These are phyloP conservation scores for Peronospora tabacina DNA, from an alignment of 352 stramenopile species.

Conservation along the genomic window DNA sequence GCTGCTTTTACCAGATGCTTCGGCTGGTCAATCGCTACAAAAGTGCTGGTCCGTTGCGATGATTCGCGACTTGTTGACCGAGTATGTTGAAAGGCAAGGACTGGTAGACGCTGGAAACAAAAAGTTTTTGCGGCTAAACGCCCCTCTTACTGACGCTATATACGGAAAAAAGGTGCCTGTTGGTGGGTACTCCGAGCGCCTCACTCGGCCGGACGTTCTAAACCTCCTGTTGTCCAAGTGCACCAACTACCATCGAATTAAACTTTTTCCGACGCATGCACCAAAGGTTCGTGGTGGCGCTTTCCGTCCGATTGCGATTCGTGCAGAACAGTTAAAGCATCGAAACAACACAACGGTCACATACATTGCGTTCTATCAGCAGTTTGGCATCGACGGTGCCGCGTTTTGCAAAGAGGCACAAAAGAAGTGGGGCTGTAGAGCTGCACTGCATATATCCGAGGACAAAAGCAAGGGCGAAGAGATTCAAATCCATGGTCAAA, in stretches of 20 bases:
- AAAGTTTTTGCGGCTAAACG: conserved; percentile 63
- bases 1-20: conserved; percentile 29
- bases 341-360: conserved; percentile 66
- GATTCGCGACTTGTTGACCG: conserved; percentile 48
- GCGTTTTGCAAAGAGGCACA: conserved; percentile 71
- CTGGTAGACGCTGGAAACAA: conserved; percentile 57
- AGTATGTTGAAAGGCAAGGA: conserved; percentile 49
- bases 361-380: conserved; percentile 61
- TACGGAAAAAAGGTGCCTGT: conserved; percentile 59
- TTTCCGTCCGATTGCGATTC: conserved; percentile 55
- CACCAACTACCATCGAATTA: conserved; percentile 58
- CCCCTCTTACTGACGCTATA: conserved; percentile 55
- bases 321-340: conserved; percentile 60
- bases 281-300: conserved; percentile 50
- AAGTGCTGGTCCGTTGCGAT: conserved; percentile 49
- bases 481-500: conserved; percentile 74
- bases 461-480: conserved; percentile 67
- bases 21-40: conserved; percentile 24
- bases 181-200: conserved; percentile 49
- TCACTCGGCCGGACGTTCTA: conserved; percentile 51
- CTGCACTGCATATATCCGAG: conserved; percentile 36
- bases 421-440: conserved; percentile 80
- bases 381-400: conserved; percentile 68
- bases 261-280: conserved; percentile 61
- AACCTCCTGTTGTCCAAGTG: conserved; percentile 52